Percentiles rank a stretch among this genome's conserved stretches.
phyloP scores from a whole-genome alignment of 140 eudicot genomes.

The Ambrosia hybrid region DNA sequence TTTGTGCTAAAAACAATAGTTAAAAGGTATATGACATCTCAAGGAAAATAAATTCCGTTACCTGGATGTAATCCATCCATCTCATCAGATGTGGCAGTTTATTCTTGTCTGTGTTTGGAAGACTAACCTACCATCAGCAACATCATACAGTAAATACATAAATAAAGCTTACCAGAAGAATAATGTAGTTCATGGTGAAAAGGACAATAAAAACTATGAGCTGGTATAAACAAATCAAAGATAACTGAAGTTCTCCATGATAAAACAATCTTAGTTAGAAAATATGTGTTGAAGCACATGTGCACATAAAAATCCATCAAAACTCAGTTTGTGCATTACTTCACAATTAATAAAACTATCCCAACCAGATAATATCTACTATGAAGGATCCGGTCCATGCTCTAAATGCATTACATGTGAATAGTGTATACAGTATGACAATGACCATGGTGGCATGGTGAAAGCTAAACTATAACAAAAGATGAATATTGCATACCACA shows the following conservation, averaged over 20 bases:
- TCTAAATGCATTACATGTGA: background rate
- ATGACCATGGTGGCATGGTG: background rate
- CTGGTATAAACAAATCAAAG: too few relatives aligned
- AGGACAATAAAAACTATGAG: too few relatives aligned
- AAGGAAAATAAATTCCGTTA: constrained; percentile 21
- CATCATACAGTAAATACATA: background rate
- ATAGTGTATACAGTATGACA: background rate
- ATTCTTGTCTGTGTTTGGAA: constrained; percentile 47
- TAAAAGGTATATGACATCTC: constrained; percentile 5
- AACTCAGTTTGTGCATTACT: too few relatives aligned
- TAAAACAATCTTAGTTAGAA: too few relatives aligned
- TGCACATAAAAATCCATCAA: too few relatives aligned
- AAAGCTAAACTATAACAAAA: background rate
- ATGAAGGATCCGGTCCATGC: constrained; percentile 5
- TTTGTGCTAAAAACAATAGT: background rate
- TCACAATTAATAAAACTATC: constrained; percentile 1
- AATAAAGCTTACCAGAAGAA: background rate
- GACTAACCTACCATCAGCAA: constrained; percentile 44
- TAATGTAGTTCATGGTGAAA: background rate
- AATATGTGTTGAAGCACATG: too few relatives aligned
- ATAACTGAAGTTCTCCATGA: too few relatives aligned
- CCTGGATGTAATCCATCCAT: constrained; percentile 94
- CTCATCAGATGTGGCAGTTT: constrained; percentile 75
- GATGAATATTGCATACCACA: constrained; percentile 54
- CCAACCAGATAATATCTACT: background rate